Evolutionary conservation across 768 basidiomycete genomes (phyloP).

Genomic region (Polyporus arcularius): DNA sequence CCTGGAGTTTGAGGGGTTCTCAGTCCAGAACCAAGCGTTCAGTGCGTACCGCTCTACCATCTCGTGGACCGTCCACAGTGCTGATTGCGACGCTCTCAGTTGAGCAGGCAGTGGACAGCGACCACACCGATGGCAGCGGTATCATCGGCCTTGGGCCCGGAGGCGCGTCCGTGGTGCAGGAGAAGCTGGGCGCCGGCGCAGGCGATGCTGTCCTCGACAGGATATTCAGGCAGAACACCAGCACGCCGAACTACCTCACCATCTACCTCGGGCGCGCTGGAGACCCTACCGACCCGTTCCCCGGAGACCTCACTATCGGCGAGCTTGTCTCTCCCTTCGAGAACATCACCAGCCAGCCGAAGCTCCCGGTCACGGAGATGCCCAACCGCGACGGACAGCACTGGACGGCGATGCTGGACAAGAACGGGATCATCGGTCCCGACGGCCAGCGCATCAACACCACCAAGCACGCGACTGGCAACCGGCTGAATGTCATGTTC

Average conservation of each 20-base stretch:
- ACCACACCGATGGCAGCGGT: slow-evolving; percentile 24
- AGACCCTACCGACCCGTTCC: slow-evolving; percentile 29
- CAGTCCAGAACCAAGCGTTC: slow-evolving; percentile 30
- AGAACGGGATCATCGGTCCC: slow-evolving; percentile 35
- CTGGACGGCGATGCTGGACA: slow-evolving; percentile 34
- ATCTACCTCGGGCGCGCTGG: slow-evolving; percentile 32
- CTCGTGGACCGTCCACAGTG: too few relatives aligned
- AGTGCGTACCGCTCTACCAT: slow-evolving; percentile 11
- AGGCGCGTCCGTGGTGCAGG: slow-evolving; percentile 24
- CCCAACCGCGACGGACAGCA: slow-evolving; percentile 31
- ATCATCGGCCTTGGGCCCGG: slow-evolving; percentile 35
- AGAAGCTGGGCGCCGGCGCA: slow-evolving; percentile 10
- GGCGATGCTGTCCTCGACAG: slow-evolving; percentile 34
- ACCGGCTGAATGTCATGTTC: slow-evolving; percentile 30
- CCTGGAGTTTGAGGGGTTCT: slow-evolving; percentile 29
- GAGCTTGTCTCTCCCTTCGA: slow-evolving; percentile 29
- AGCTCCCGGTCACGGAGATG: slow-evolving; percentile 28
- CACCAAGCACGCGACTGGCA: slow-evolving; percentile 39
- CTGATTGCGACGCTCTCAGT: neutral
- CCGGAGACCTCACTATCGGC: slow-evolving; percentile 35
- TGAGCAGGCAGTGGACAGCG: slow-evolving; percentile 22
- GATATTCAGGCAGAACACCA: slow-evolving; percentile 34
- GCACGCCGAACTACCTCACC: slow-evolving; percentile 35
- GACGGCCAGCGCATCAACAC: slow-evolving; percentile 33
- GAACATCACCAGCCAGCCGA: slow-evolving; percentile 30